Evolutionary conservation across 177 flowering plant species (phyloP).

Genomic region (Vitis hybrid): DNA sequence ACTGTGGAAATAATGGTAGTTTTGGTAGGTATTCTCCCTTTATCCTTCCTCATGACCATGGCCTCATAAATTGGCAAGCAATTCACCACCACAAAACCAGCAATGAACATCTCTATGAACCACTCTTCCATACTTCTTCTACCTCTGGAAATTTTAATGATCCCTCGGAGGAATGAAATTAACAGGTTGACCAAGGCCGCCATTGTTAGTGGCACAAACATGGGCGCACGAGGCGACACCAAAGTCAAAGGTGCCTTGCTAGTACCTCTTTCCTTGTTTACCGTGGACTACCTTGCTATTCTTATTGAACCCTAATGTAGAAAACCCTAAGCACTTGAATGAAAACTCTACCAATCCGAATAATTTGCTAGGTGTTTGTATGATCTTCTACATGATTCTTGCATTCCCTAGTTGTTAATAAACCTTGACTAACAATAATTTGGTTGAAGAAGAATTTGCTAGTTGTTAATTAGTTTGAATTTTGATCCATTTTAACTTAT

Average conservation of each 20-base stretch:
- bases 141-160: neutral
- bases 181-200: slow-evolving; percentile 40
- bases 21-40: slow-evolving; percentile 53
- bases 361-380: slow-evolving; percentile 2
- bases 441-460: no score
- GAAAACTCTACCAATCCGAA: slow-evolving; percentile 34
- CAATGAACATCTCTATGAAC: slow-evolving; percentile 30
- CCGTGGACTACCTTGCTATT: slow-evolving; percentile 12
- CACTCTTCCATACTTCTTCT: slow-evolving; percentile 6
- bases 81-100: slow-evolving; percentile 52
- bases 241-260: slow-evolving; percentile 48
- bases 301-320: slow-evolving; percentile 35
- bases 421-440: no score
- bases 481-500: no score
- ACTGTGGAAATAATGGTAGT: slow-evolving; percentile 28
- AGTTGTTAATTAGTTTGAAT: no score
- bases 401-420: no score
- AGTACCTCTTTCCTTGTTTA: slow-evolving; percentile 42
- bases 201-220: slow-evolving; percentile 42
- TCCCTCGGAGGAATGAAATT: slow-evolving; percentile 26
- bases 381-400: slow-evolving; percentile 7
- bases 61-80: slow-evolving; percentile 64
- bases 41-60: slow-evolving; percentile 57
- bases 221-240: slow-evolving; percentile 39
- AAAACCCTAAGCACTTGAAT: slow-evolving; percentile 26